These are phyloP conservation scores for Thoreauomyces humboldtii DNA, from an alignment of 192 early-diverging fungal genomes.

Conservation along the genomic window DNA sequence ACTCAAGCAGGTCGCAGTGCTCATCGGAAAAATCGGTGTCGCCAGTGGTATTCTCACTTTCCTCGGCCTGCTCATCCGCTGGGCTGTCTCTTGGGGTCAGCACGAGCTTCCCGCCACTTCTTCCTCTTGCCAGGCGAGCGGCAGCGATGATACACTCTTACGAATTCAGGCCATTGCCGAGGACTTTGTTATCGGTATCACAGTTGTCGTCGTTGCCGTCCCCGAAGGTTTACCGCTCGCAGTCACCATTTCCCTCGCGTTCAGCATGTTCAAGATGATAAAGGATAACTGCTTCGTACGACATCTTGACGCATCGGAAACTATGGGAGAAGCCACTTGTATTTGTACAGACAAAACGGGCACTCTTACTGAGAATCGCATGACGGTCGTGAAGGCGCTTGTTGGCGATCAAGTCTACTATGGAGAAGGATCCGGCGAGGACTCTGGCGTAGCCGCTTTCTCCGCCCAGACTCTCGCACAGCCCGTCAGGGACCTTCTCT, in stretches of 20 bases:
- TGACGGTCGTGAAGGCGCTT: conserved; percentile 56
- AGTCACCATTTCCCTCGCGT: conserved; percentile 58
- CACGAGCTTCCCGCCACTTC: background rate
- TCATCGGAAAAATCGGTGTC: conserved; percentile 63
- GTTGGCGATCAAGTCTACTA: conserved; percentile 43
- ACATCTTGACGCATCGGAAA: conserved; percentile 60
- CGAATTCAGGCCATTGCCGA: conserved; percentile 41
- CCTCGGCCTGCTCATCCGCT: conserved; percentile 49
- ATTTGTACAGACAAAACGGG: conserved; percentile 67
- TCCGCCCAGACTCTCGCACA: conserved; percentile 31
- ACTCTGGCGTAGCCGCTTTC: conserved; percentile 29
- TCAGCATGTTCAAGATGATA: conserved; percentile 69
- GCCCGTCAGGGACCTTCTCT: conserved; percentile 34
- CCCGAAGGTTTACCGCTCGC: conserved; percentile 66
- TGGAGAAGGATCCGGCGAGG: conserved; percentile 56
- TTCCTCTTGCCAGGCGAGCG: conserved; percentile 9
- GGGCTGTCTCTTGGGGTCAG: conserved; percentile 44
- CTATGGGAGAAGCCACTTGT: conserved; percentile 63
- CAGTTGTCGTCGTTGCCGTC: conserved; percentile 62
- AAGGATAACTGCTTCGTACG: conserved; percentile 63
- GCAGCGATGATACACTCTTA: conserved; percentile 20
- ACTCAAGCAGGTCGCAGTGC: conserved; percentile 54
- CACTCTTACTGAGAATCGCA: conserved; percentile 61
- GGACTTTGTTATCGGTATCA: conserved; percentile 57
- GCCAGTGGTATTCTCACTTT: conserved; percentile 59